phyloP scores from a whole-genome alignment of 2,329 filamentous ascomycete genomes.

The Lasiodiplodia sp. region DNA sequence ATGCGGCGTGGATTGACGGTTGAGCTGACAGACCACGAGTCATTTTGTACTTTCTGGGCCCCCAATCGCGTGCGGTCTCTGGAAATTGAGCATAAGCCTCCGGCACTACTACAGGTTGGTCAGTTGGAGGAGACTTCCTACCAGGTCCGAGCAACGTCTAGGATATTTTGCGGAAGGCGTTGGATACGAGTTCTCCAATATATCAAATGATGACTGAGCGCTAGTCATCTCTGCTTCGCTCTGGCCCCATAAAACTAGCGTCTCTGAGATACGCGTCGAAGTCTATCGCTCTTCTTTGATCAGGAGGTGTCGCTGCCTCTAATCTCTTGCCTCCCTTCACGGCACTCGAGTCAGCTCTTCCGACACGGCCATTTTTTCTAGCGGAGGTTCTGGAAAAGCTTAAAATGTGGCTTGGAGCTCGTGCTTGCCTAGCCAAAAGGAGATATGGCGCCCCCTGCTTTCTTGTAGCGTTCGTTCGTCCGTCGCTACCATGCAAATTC shows the following conservation, averaged over 20 bases:
- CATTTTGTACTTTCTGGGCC: neutral
- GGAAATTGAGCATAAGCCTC: neutral
- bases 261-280: conserved; percentile 13
- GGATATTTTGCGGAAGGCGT: neutral
- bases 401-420: neutral
- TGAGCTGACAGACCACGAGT: neutral
- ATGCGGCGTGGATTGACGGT: neutral
- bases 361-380: neutral
- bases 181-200: conserved; percentile 4
- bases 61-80: neutral
- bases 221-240: neutral
- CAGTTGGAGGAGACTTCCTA: neutral
- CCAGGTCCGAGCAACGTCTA: neutral
- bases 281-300: neutral
- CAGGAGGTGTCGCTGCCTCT: neutral
- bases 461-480: neutral
- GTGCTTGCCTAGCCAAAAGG: neutral
- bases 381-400: conserved; percentile 10
- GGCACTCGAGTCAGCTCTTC: conserved; percentile 1
- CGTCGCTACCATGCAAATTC: too few species aligned
- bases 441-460: neutral
- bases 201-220: conserved; percentile 8
- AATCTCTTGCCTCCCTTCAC: neutral
- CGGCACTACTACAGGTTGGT: neutral
- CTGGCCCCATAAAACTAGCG: neutral